Percentiles rank a stretch among this genome's conserved stretches.
These are phyloP conservation scores for Babesia ovis DNA, from an alignment of 169 alveolate species.

Conservation along the genomic window DNA sequence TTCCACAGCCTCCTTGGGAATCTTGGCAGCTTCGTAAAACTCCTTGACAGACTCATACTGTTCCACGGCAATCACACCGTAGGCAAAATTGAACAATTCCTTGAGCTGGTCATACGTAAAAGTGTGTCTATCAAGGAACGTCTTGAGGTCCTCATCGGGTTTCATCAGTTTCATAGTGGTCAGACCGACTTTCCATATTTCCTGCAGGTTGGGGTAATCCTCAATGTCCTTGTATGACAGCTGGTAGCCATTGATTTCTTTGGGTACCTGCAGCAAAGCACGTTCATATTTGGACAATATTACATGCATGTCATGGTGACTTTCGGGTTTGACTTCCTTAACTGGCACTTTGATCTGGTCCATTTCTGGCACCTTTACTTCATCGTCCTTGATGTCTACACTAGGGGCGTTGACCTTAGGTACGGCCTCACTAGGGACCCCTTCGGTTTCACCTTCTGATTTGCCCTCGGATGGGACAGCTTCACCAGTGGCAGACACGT, in stretches of 20 bases:
- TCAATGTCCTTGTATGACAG: conserved; percentile 40
- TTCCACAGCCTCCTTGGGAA: conserved; percentile 64
- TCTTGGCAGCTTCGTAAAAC: conserved; percentile 57
- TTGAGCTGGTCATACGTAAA: conserved; percentile 52
- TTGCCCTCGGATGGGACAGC: not conserved
- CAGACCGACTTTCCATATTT: conserved; percentile 50
- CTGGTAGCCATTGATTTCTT: conserved; percentile 51
- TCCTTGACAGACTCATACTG: conserved; percentile 40
- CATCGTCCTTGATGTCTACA: not conserved
- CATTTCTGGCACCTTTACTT: not conserved
- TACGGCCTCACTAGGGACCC: not conserved
- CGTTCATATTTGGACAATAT: conserved; percentile 36
- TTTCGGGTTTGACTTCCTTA: not conserved
- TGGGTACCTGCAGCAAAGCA: conserved; percentile 52
- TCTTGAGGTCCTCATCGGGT: conserved; percentile 42
- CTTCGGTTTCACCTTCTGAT: not conserved
- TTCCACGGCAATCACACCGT: conserved; percentile 62
- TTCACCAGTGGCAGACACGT: not conserved
- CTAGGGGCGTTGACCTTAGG: not conserved
- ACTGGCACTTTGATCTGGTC: not conserved
- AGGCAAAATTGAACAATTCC: conserved; percentile 55
- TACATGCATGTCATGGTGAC: conserved; percentile 4
- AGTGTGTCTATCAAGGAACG: conserved; percentile 41
- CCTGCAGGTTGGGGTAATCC: conserved; percentile 45
- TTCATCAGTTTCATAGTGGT: conserved; percentile 43